Evolutionary conservation across 192 early-diverging fungal genomes (phyloP).

Genomic region (Geosiphon pyriformis): DNA sequence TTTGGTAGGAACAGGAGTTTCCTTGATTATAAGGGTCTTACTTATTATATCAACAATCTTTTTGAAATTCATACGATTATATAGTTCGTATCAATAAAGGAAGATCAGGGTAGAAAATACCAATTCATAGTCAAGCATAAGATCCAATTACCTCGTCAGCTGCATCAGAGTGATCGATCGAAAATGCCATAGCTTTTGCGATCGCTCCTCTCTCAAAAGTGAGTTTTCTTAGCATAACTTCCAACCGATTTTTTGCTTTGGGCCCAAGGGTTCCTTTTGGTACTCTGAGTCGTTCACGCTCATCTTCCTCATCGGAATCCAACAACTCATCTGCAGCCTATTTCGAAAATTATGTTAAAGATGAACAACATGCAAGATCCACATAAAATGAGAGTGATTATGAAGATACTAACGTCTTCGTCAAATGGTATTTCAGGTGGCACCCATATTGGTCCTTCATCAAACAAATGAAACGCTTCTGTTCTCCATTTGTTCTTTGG

Average conservation of each 20-base stretch:
- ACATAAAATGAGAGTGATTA: too few species aligned
- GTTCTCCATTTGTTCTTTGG: slow-evolving; percentile 62
- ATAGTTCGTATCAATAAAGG: neutral
- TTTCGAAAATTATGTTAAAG: slow-evolving; percentile 24
- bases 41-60: slow-evolving; percentile 65
- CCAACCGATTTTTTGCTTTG: slow-evolving; percentile 41
- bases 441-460: slow-evolving; percentile 75
- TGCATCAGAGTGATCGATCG: slow-evolving; percentile 77
- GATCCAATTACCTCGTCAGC: slow-evolving; percentile 64
- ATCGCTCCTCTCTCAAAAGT: slow-evolving; percentile 52
- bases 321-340: slow-evolving; percentile 25
- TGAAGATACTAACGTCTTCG: slow-evolving; percentile 48
- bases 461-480: slow-evolving; percentile 83
- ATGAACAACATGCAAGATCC: too few species aligned
- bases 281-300: slow-evolving; percentile 37
- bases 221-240: slow-evolving; percentile 40
- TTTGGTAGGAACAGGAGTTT: slow-evolving; percentile 56
- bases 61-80: neutral
- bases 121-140: too few species aligned
- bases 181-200: slow-evolving; percentile 76
- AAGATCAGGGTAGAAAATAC: too few species aligned
- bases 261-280: slow-evolving; percentile 44
- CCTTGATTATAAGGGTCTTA: slow-evolving; percentile 49
- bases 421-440: slow-evolving; percentile 73
- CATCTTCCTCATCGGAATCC: slow-evolving; percentile 51